Base-by-base conservation (phyloP, 2,329 filamentous ascomycete species). In the Hymenoscyphus linearis region DNA sequence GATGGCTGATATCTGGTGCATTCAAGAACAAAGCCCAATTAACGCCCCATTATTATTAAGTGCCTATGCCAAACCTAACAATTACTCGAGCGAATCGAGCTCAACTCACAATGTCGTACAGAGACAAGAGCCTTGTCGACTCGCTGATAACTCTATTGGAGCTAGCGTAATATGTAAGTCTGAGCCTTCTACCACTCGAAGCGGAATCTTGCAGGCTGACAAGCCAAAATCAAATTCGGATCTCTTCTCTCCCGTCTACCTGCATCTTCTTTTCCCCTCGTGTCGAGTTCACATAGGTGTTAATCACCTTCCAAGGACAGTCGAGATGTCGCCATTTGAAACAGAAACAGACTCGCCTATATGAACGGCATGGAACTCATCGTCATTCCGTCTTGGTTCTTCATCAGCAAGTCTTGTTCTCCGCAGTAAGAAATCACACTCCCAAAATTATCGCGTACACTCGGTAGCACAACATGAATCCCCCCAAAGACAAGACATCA, bases 131-230 rank as follows among this genome's bases (percentile, higher is more conserved):
- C 16, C 40, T 31, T 31, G 31, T 31, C 31, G 40, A 22, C 12
- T 44, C 18, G 14, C 25, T 53, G 25, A 53, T 9, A 16, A n/a
- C 26, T 14, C 50, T 10, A 9, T 53, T 31, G n/a, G 26, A 25
- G 4, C 27, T 53, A 53, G 52, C 52, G 52, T 14, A 5, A 14
- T 53, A 53, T 53, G 52, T 53, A 34, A n/a, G 52, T 34, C 52
- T 31, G 25, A 53, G 44, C 3, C 44, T 18, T 34, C 16, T 25
- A 26, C 52, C 25, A 3, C 52, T 53, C 52, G 18, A 53, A 53
- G 52, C 52, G 52, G 52, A n/a, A 25, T 27, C 52, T 53, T 34
- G 52, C 52, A 53, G 25, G 52, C 22, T 53, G 52, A 53, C 52
- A 53, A 53, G 52, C 52, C 25, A 53, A 31, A 9, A 22, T 18